phyloP scores from a whole-genome alignment of 2,329 filamentous ascomycete species.

The Aureobasidium sp. region DNA sequence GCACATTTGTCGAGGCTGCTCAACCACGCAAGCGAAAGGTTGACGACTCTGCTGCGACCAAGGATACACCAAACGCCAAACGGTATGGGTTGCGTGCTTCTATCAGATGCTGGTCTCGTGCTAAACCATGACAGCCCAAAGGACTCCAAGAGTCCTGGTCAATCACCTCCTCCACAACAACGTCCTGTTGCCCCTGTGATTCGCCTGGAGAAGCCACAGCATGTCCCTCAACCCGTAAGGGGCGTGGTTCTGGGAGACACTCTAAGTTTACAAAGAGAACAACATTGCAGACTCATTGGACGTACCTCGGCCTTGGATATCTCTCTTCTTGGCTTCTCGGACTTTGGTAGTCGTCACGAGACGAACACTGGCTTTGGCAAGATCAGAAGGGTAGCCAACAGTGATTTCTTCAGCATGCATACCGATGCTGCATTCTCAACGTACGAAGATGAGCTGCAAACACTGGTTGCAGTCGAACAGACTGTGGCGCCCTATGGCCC shows the following conservation, averaged over 20 bases:
- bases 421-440: conserved; percentile 67
- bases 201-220: conserved; percentile 14
- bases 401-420: conserved; percentile 73
- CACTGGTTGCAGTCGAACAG: conserved; percentile 65
- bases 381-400: conserved; percentile 67
- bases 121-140: conserved; percentile 2
- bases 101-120: not conserved
- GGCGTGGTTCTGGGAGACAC: conserved; percentile 34
- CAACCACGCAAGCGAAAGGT: conserved; percentile 74
- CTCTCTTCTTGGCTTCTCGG: conserved; percentile 71
- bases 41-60: conserved; percentile 43
- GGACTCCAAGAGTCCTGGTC: conserved; percentile 10
- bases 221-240: conserved; percentile 11
- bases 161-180: conserved; percentile 10
- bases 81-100: conserved; percentile 17
- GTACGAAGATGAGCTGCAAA: conserved; percentile 61
- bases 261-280: conserved; percentile 67
- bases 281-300: conserved; percentile 77
- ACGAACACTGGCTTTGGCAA: conserved; percentile 58
- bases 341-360: conserved; percentile 75
- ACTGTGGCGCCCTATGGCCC: conserved; percentile 72
- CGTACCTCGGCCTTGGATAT: conserved; percentile 78
- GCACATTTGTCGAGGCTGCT: conserved; percentile 70
- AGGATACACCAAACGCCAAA: conserved; percentile 22
- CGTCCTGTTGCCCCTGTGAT: not conserved